A percentile compares a stretch with the other conserved stretches of the same genome.
Evolutionary conservation across 805 yeast genomes (phyloP).

Genomic region (Saccharomycopsis sp.): DNA sequence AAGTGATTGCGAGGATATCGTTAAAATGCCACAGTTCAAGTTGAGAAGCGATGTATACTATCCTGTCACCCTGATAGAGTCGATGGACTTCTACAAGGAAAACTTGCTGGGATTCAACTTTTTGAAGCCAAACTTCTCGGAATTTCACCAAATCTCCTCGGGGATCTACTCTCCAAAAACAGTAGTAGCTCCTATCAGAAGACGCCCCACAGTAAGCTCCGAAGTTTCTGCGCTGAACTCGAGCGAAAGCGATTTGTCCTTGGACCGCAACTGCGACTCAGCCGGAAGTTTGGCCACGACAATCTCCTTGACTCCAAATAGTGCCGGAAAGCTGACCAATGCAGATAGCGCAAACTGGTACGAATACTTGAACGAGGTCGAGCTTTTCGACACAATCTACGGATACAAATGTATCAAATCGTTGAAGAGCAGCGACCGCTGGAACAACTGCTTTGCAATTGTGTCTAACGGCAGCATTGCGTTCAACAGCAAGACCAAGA

Average conservation of each 20-base stretch:
- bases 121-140: slow-evolving; percentile 6
- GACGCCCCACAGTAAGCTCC: no score
- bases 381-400: slow-evolving; percentile 11
- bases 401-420: slow-evolving; percentile 15
- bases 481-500: not conserved
- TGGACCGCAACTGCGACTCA: not conserved
- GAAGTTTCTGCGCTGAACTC: not conserved
- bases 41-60: slow-evolving; percentile 1
- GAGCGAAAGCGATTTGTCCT: not conserved
- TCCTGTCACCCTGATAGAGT: slow-evolving; percentile 5
- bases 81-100: slow-evolving; percentile 9
- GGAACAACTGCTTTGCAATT: slow-evolving; percentile 11
- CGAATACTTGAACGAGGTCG: slow-evolving; percentile 11
- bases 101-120: slow-evolving; percentile 5
- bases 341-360: not conserved
- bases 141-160: slow-evolving; percentile 4
- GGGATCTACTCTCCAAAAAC: not conserved
- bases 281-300: not conserved
- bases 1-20: not conserved
- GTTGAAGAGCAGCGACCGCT: slow-evolving; percentile 3
- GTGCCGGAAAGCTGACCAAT: not conserved
- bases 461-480: slow-evolving; percentile 3
- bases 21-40: not conserved
- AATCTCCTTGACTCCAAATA: not conserved
- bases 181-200: not conserved